A percentile compares a stretch with the other conserved stretches of the same genome.
Evolutionary conservation across 148 eudicot species (phyloP).

Genomic region (Vaccinium darrowii): DNA sequence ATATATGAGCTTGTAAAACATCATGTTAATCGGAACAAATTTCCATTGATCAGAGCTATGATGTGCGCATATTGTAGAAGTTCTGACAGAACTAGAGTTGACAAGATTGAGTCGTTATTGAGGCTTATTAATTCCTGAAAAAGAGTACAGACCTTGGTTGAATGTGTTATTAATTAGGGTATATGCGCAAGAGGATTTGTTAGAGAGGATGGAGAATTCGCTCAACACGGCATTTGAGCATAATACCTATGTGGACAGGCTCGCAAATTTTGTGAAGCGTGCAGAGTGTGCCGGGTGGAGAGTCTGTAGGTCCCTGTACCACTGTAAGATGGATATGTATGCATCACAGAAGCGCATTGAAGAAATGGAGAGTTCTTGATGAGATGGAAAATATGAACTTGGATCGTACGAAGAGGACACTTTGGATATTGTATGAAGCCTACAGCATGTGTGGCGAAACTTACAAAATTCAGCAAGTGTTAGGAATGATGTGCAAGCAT

Average conservation of each 20-base stretch:
- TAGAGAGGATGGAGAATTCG: slow-evolving; percentile 70
- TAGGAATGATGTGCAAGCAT: slow-evolving; percentile 67
- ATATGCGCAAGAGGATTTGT: slow-evolving; percentile 61
- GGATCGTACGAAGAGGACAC: slow-evolving; percentile 43
- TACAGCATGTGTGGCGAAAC: slow-evolving; percentile 45
- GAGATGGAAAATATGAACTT: slow-evolving; percentile 62
- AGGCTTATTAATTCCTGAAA: slow-evolving; percentile 48
- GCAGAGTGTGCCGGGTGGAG: slow-evolving; percentile 77
- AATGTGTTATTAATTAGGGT: slow-evolving; percentile 58
- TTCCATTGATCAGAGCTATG: slow-evolving; percentile 51
- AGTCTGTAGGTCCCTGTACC: slow-evolving; percentile 68
- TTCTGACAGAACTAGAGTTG: slow-evolving; percentile 38
- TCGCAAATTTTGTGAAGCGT: slow-evolving; percentile 58
- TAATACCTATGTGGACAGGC: slow-evolving; percentile 55
- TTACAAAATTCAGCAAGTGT: slow-evolving; percentile 49
- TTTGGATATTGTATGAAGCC: slow-evolving; percentile 47
- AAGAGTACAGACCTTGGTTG: slow-evolving; percentile 64
- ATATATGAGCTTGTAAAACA: slow-evolving; percentile 47
- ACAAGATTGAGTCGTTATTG: slow-evolving; percentile 51
- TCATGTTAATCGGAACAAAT: slow-evolving; percentile 21
- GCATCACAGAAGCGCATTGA: slow-evolving; percentile 51
- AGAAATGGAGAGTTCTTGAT: slow-evolving; percentile 72
- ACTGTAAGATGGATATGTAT: slow-evolving; percentile 77
- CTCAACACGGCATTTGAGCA: slow-evolving; percentile 61
- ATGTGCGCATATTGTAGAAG: slow-evolving; percentile 69